A percentile compares a stretch with the other conserved stretches of the same genome.
phyloP scores from a whole-genome alignment of 1,284 basidiomycete species.

The Cryptococcus floricola region DNA sequence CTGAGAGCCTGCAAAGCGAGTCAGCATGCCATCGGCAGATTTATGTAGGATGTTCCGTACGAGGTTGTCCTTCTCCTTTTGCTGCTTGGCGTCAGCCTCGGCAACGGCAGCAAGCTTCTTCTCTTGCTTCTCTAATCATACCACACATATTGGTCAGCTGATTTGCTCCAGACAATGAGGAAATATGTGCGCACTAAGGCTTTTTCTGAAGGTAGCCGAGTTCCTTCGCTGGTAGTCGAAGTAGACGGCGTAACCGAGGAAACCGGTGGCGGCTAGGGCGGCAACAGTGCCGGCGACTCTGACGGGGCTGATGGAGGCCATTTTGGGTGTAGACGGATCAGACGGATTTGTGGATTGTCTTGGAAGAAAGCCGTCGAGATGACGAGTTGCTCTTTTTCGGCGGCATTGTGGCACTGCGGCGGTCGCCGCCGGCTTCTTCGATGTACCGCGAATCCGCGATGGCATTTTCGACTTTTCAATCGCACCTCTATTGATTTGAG shows the following conservation, averaged over 20 bases:
- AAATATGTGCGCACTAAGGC: conserved; percentile 64
- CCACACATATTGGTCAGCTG: conserved; percentile 1
- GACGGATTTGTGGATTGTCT: background rate
- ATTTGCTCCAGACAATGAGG: background rate
- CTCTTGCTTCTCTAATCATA: conserved; percentile 72
- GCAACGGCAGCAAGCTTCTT: conserved; percentile 63
- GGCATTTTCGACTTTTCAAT: too few relatives aligned
- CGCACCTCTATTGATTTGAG: too few relatives aligned
- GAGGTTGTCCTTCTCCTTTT: conserved; percentile 48
- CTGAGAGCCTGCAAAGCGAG: conserved; percentile 43
- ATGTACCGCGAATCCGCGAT: too few relatives aligned
- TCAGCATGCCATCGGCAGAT: background rate
- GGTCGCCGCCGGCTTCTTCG: too few relatives aligned
- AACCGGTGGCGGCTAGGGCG: conserved; percentile 57
- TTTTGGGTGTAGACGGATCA: background rate
- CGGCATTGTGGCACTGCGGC: too few relatives aligned
- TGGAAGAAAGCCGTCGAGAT: too few relatives aligned
- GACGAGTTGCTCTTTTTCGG: too few relatives aligned
- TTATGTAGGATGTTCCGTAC: conserved; percentile 5
- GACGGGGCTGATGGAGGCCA: conserved; percentile 21
- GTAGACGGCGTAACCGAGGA: conserved; percentile 78
- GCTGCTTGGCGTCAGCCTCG: conserved; percentile 58
- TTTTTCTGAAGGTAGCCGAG: conserved; percentile 81
- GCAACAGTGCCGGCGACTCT: conserved; percentile 64
- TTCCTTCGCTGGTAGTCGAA: conserved; percentile 94